These are phyloP conservation scores for Penicillium riverlandense DNA, from an alignment of 495 filamentous ascomycete species.

Conservation along the genomic window DNA sequence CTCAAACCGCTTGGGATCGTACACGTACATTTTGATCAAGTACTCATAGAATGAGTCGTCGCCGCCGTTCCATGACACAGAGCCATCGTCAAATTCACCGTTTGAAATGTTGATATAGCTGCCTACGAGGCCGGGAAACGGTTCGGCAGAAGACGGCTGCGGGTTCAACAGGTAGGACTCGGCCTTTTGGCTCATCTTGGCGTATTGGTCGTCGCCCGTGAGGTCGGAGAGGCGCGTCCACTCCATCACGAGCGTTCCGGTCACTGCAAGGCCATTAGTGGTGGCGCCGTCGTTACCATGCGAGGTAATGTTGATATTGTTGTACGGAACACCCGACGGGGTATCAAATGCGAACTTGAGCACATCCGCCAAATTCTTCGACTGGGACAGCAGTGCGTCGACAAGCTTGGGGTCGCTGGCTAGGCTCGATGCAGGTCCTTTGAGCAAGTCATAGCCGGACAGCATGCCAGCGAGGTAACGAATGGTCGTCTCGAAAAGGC, in stretches of 20 bases:
- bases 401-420: conserved; percentile 39
- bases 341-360: conserved; percentile 77
- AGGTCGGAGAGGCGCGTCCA: conserved; percentile 81
- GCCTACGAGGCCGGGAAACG: conserved; percentile 74
- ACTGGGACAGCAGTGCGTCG: conserved; percentile 55
- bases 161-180: conserved; percentile 69
- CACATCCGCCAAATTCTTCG: conserved; percentile 59
- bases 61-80: conserved; percentile 74
- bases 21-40: conserved; percentile 88
- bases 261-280: conserved; percentile 63
- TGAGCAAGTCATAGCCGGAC: conserved; percentile 77
- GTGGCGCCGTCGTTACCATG: conserved; percentile 38
- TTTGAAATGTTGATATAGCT: conserved; percentile 55
- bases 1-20: conserved; percentile 59
- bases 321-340: conserved; percentile 66
- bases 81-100: conserved; percentile 59
- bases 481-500: conserved; percentile 86
- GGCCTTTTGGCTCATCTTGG: conserved; percentile 55
- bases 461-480: conserved; percentile 76
- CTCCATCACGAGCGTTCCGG: conserved; percentile 71
- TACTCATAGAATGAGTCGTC: conserved; percentile 89
- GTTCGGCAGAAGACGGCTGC: conserved; percentile 51
- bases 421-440: conserved; percentile 55
- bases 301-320: conserved; percentile 55
- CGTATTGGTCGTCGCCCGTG: conserved; percentile 61